Conservation (phyloP, 2,329 filamentous ascomycete genomes). For the Alternaria triticina region DNA sequence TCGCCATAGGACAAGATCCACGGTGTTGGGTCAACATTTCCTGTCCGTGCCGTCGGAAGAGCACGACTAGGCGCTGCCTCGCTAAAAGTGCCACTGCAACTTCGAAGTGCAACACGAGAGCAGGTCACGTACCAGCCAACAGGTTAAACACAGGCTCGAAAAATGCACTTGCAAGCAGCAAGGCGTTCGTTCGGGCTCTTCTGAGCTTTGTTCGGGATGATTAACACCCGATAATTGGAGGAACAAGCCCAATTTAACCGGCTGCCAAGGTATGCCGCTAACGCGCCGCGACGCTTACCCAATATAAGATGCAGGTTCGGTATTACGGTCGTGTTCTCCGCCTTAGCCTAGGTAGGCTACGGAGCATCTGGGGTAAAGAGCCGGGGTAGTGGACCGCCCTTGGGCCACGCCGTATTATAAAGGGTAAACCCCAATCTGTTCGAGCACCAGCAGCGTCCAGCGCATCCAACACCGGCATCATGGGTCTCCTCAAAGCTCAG, state of each 20-base stretch:
- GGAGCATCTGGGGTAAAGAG: constrained; percentile 32
- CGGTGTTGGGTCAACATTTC: not conserved
- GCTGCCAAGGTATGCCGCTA: constrained; percentile 25
- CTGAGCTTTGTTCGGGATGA: constrained; percentile 20
- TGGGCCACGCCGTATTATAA: constrained; percentile 27
- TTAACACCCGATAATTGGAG: constrained; percentile 26
- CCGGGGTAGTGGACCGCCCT: constrained; percentile 22
- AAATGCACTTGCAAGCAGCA: constrained; percentile 1
- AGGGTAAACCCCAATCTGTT: constrained; percentile 15
- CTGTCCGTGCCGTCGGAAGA: not conserved
- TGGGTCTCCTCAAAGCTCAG: constrained; percentile 33
- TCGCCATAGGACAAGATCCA: not conserved
- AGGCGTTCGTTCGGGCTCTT: constrained; percentile 11
- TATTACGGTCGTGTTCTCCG: constrained; percentile 34
- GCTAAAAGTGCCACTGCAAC: constrained; percentile 9
- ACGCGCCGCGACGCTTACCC: constrained; percentile 33
- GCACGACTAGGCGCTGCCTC: not conserved
- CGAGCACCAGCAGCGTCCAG: constrained; percentile 16
- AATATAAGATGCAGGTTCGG: constrained; percentile 29
- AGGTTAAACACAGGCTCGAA: constrained; percentile 15
- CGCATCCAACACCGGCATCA: constrained; percentile 24
- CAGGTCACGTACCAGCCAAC: constrained; percentile 3
- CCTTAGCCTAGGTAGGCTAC: constrained; percentile 20
- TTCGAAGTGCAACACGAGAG: constrained; percentile 18
- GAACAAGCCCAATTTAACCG: constrained; percentile 30